phyloP scores from a whole-genome alignment of 2,329 filamentous ascomycete species.

The Cercospora canescens region DNA sequence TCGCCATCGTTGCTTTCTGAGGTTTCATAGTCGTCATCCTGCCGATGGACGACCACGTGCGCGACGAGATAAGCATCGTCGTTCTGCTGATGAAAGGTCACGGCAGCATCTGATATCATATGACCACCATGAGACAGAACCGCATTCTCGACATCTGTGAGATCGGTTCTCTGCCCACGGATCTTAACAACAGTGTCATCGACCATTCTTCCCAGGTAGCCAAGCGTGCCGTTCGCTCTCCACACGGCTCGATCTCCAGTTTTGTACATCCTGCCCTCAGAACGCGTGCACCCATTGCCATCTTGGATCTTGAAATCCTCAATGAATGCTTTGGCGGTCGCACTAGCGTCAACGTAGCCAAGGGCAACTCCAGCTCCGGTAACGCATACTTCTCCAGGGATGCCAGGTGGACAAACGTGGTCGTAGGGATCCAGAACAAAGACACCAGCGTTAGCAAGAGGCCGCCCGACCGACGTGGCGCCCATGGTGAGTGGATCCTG shows the following conservation, averaged over 20 bases:
- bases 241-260: slow-evolving; percentile 45
- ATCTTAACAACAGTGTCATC: slow-evolving; percentile 52
- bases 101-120: slow-evolving; percentile 31
- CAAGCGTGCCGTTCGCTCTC: slow-evolving; percentile 36
- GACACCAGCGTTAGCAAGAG: slow-evolving; percentile 40
- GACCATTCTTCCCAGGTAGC: slow-evolving; percentile 40
- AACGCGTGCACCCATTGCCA: neutral
- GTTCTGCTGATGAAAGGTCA: slow-evolving; percentile 19
- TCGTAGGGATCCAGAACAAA: slow-evolving; percentile 45
- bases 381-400: slow-evolving; percentile 47
- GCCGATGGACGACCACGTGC: slow-evolving; percentile 35
- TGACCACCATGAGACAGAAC: slow-evolving; percentile 33
- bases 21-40: neutral
- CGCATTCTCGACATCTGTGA: slow-evolving; percentile 47
- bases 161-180: slow-evolving; percentile 47
- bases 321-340: slow-evolving; percentile 17
- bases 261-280: slow-evolving; percentile 34
- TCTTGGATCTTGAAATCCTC: slow-evolving; percentile 2
- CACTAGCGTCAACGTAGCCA: slow-evolving; percentile 37
- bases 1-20: neutral
- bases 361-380: slow-evolving; percentile 39
- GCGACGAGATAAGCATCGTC: slow-evolving; percentile 35
- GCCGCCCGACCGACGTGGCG: slow-evolving; percentile 13
- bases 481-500: slow-evolving; percentile 12
- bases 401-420: slow-evolving; percentile 42